Evolutionary conservation across 2,329 filamentous ascomycete genomes (phyloP), one percentile per base, ranked within the genome.

Genomic region (Blastomyces gilchristii): DNA sequence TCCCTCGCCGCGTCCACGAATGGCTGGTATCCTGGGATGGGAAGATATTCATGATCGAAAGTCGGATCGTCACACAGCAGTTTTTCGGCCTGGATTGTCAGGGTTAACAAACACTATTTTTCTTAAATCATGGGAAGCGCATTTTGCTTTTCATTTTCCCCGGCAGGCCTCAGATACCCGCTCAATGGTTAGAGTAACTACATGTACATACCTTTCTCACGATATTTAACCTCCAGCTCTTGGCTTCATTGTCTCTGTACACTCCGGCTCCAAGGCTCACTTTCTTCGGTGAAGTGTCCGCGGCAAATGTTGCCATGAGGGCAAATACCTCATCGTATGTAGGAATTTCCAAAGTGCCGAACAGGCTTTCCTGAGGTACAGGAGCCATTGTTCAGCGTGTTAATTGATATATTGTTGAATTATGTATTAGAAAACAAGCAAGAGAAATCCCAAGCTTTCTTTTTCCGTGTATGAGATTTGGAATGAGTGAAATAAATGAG

Each of bases 1-100:
- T 94, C 90, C 72, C 90, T 89, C 31, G 93, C 92, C 73, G 93
- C 91, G 71, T 84, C 83, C 63, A 91, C 93, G 80, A 97, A 96
- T 65, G 86, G 82, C 61, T 86, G 79, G 66, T 96, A 84, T 72
- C 94, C 94, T 68, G 91, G 88, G 75, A 97, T 97, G 63, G 93
- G 91, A 63, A 93, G 90, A 80, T 97, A 99, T 82, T 99, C 94
- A 82, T 97, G 94, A 79, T 97, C 93, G 71, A 94, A 84, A 62
- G 90, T 83, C 72, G 91, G 90, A 78, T 97, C 90, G 75, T 88
- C 87, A 74, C 85, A 87, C 68, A 96, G 84, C 70, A 91, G 85
- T 69, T 91, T 87, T 75, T 96, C 90, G 70, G 90, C 91, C 90
- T 95, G 72, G 57, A 54, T 50, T n/a, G 58, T 7, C 14, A 50